phyloP scores from a whole-genome alignment of 208 protist genomes.

The Leishmania braziliensis region DNA sequence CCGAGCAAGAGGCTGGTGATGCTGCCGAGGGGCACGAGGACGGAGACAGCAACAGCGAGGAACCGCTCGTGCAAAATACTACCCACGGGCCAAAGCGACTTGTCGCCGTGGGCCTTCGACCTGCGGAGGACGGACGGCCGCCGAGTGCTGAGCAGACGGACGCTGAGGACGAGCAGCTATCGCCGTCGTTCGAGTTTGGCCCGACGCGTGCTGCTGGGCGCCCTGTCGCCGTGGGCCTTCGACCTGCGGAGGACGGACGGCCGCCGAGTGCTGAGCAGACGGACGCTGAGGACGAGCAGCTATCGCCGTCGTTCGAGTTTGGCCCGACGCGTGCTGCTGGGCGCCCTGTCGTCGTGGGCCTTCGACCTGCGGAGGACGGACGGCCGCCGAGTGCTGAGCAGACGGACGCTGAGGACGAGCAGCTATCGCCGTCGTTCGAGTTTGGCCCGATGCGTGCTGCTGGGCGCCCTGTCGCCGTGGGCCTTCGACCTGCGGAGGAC shows the following conservation, averaged over 20 bases:
- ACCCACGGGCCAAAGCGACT: background rate
- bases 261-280: too few relatives aligned
- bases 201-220: constrained; percentile 15
- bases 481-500: too few relatives aligned
- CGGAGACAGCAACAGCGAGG: background rate
- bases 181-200: background rate
- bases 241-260: too few relatives aligned
- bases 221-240: background rate
- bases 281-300: too few relatives aligned
- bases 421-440: background rate
- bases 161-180: too few relatives aligned
- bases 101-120: too few relatives aligned
- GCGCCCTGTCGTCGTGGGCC: background rate
- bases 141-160: too few relatives aligned
- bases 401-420: background rate
- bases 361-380: background rate
- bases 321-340: constrained; percentile 18
- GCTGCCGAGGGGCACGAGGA: background rate
- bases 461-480: background rate
- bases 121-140: too few relatives aligned
- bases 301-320: too few relatives aligned
- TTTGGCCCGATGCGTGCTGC: constrained; percentile 13
- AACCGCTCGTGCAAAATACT: background rate
- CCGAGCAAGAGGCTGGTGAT: too few relatives aligned
- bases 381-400: background rate